Conservation (phyloP, 1,284 basidiomycete species). For the Laetiporus sulphureus region DNA sequence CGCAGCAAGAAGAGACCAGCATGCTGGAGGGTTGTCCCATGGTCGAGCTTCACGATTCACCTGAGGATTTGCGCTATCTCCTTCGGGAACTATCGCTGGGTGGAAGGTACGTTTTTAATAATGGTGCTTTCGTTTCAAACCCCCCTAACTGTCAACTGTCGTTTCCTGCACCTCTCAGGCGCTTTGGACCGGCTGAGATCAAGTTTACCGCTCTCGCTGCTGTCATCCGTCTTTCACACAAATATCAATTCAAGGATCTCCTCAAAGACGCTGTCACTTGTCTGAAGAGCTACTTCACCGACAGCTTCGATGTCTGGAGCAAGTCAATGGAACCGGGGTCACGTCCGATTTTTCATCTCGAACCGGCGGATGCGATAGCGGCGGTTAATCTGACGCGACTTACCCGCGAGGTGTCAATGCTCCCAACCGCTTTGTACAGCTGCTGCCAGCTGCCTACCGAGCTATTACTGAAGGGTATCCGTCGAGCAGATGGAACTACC, state of each 20-base stretch:
- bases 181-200: too few relatives aligned
- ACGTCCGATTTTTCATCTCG: background rate
- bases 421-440: constrained; percentile 6
- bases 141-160: too few relatives aligned
- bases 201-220: constrained; percentile 1
- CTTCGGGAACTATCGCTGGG: constrained; percentile 12
- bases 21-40: constrained; percentile 18
- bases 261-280: constrained; percentile 6
- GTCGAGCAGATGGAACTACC: background rate
- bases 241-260: constrained; percentile 8
- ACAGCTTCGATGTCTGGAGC: background rate
- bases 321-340: background rate
- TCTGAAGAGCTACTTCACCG: constrained; percentile 2
- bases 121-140: too few relatives aligned
- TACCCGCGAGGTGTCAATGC: constrained; percentile 1
- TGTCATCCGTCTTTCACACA: constrained; percentile 9
- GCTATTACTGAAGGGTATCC: background rate
- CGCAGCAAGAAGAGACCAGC: constrained; percentile 12
- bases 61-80: constrained; percentile 13
- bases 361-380: background rate
- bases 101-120: too few relatives aligned
- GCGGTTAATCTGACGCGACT: constrained; percentile 1
- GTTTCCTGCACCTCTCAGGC: background rate
- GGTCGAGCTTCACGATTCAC: constrained; percentile 16
- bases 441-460: constrained; percentile 1